Conservation (phyloP, 257 asterid genomes). For the Pogostemon cablin region DNA sequence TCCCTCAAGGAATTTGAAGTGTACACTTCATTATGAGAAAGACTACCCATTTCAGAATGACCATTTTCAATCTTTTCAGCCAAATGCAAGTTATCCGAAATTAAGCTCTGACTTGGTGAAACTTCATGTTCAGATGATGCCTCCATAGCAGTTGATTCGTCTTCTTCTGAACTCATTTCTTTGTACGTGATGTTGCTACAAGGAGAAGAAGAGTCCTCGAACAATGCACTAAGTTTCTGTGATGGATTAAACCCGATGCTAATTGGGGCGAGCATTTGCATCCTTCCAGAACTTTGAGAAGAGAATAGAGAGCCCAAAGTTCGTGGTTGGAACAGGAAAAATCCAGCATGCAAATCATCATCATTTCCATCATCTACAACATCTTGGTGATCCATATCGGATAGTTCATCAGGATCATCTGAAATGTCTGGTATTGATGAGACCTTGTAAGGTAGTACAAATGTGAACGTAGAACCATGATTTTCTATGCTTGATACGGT, state of each 20-base stretch:
- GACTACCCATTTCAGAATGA: constrained; percentile 30
- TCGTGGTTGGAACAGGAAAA: constrained; percentile 74
- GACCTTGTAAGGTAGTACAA: constrained; percentile 71
- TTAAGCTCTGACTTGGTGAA: constrained; percentile 29
- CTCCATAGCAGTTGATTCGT: constrained; percentile 46
- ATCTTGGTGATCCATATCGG: constrained; percentile 58
- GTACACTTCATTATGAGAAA: constrained; percentile 19
- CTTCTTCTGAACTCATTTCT: constrained; percentile 55
- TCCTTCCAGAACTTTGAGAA: constrained; percentile 60
- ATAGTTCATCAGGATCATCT: constrained; percentile 73
- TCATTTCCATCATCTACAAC: constrained; percentile 46
- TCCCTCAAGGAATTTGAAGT: constrained; percentile 25
- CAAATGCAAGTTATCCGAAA: constrained; percentile 28
- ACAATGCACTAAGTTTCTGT: constrained; percentile 29
- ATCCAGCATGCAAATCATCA: constrained; percentile 64
- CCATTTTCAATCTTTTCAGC: constrained; percentile 25
- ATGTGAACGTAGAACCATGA: constrained; percentile 80
- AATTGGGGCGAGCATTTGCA: constrained; percentile 50
- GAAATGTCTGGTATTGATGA: constrained; percentile 58
- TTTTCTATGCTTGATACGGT: constrained; percentile 71
- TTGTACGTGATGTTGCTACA: constrained; percentile 45
- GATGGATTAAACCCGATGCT: constrained; percentile 37
- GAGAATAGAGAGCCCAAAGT: constrained; percentile 67
- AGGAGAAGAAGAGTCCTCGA: constrained; percentile 50
- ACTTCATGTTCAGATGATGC: constrained; percentile 42